Percentiles rank a stretch among this genome's conserved stretches.
Evolutionary conservation across 2,329 filamentous ascomycete genomes (phyloP).

Genomic region (Arthrocladium fulminans): DNA sequence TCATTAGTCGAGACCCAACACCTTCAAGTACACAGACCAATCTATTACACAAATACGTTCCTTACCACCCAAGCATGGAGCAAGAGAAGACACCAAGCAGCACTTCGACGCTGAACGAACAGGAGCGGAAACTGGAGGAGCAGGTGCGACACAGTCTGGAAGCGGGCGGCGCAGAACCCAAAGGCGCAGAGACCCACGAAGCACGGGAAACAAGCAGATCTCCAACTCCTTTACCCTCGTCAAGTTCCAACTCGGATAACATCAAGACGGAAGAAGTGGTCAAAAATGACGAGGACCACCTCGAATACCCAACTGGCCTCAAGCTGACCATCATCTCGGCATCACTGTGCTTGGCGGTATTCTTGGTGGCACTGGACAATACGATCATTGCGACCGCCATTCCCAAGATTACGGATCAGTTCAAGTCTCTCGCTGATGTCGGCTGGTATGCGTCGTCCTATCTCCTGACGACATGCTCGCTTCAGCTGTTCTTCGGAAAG

Average conservation of each 20-base stretch:
- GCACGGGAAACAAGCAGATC: slow-evolving; percentile 6
- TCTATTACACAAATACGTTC: neutral
- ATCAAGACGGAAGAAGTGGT: neutral
- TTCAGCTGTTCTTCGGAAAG: slow-evolving; percentile 24
- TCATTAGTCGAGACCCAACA: neutral
- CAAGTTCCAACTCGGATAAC: neutral
- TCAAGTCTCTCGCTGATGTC: slow-evolving; percentile 22
- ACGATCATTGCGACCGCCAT: slow-evolving; percentile 30
- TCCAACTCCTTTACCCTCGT: neutral
- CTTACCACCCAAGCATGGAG: slow-evolving; percentile 2
- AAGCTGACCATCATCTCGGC: slow-evolving; percentile 30
- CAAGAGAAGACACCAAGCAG: slow-evolving; percentile 1
- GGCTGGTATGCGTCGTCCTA: slow-evolving; percentile 24
- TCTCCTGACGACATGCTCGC: slow-evolving; percentile 22
- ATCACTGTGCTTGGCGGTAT: slow-evolving; percentile 31
- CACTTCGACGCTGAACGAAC: neutral
- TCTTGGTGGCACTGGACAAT: slow-evolving; percentile 31
- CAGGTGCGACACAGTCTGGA: neutral
- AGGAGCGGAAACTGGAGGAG: neutral
- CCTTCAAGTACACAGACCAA: slow-evolving; percentile 2
- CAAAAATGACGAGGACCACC: slow-evolving; percentile 27
- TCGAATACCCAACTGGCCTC: slow-evolving; percentile 28
- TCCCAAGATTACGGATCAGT: slow-evolving; percentile 23
- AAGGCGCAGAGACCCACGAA: neutral
- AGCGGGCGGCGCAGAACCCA: neutral